These are phyloP conservation scores for Prunus fruticosa DNA, from an alignment of 306 rosid species.

Conservation along the genomic window DNA sequence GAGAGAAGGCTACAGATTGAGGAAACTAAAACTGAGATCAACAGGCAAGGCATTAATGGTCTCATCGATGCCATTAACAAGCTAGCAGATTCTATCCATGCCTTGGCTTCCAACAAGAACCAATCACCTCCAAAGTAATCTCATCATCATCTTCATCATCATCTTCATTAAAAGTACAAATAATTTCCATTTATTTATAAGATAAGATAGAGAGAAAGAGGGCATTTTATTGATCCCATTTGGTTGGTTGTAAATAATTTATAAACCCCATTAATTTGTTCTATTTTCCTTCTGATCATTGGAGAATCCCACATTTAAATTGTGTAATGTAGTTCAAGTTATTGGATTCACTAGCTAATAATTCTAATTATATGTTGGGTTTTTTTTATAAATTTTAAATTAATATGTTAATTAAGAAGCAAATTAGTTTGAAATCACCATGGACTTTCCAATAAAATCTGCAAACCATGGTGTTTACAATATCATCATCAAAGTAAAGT, in stretches of 20 bases:
- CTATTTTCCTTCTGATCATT: not conserved
- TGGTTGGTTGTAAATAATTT: constrained; percentile 31
- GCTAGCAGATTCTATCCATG: constrained; percentile 41
- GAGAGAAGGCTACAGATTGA: constrained; percentile 42
- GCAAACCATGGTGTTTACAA: not conserved
- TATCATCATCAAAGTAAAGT: too few species aligned
- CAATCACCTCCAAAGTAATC: constrained; percentile 22
- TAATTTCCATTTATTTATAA: not conserved
- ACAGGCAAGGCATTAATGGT: constrained; percentile 42
- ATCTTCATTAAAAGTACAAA: not conserved
- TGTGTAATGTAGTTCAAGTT: not conserved
- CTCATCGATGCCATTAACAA: constrained; percentile 46
- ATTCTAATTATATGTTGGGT: not conserved
- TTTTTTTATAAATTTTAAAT: not conserved
- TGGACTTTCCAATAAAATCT: not conserved
- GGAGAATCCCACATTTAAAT: not conserved
- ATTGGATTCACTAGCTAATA: not conserved
- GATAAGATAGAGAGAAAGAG: not conserved
- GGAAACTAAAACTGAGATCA: constrained; percentile 35
- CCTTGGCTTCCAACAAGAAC: constrained; percentile 41
- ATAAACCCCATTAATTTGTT: constrained; percentile 17
- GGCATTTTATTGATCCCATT: constrained; percentile 18
- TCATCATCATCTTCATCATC: not conserved
- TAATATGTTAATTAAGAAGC: not conserved
- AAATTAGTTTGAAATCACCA: not conserved